Conservation (phyloP, 306 rosid genomes). For the Inga laurina region DNA sequence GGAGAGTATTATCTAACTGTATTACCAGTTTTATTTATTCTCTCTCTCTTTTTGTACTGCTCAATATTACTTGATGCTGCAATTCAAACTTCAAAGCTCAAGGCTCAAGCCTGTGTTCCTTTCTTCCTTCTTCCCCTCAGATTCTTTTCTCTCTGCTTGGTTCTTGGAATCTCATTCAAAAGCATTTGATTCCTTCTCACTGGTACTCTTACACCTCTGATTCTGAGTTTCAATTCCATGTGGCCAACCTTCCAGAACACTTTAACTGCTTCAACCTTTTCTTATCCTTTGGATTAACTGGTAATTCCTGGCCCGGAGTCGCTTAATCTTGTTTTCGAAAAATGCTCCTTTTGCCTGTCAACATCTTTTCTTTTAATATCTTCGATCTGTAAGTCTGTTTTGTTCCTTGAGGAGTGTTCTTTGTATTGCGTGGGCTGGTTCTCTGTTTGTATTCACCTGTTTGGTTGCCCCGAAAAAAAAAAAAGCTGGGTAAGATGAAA, state of each 20-base stretch:
- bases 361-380: slow-evolving; percentile 8
- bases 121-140: slow-evolving; percentile 6
- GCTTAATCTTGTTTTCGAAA: slow-evolving; percentile 19
- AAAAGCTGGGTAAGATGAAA: slow-evolving; percentile 25
- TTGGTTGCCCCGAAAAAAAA: slow-evolving; percentile 35
- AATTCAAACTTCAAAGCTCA: slow-evolving; percentile 7
- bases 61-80: background rate
- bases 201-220: background rate
- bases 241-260: slow-evolving; percentile 28
- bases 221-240: background rate
- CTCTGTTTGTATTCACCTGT: slow-evolving; percentile 1
- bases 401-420: slow-evolving; percentile 30
- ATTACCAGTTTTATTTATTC: background rate
- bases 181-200: slow-evolving; percentile 31
- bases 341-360: slow-evolving; percentile 31
- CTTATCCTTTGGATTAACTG: slow-evolving; percentile 10
- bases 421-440: slow-evolving; percentile 24
- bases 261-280: slow-evolving; percentile 29
- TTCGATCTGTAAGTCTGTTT: slow-evolving; percentile 29
- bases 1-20: background rate
- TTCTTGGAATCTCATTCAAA: slow-evolving; percentile 38
- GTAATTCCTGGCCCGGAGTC: slow-evolving; percentile 35
- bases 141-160: slow-evolving; percentile 35
- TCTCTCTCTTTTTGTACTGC: background rate
- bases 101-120: background rate